Percentiles rank a stretch among this genome's conserved stretches.
Conservation (phyloP, 768 basidiomycete genomes). For the Crassisporium funariophilum region DNA sequence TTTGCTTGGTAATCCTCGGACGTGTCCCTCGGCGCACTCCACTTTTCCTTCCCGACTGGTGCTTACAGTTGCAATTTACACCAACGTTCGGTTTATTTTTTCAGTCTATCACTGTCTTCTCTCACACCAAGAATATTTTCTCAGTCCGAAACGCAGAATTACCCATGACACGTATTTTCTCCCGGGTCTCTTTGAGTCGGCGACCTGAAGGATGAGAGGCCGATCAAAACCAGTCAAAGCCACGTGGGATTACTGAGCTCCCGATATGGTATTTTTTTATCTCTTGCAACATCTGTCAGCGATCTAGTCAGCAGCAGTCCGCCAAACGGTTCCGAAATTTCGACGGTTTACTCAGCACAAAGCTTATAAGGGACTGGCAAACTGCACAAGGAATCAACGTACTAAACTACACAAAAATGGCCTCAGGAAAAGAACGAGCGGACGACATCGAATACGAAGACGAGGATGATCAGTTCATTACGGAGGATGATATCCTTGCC, state of each 20-base stretch:
- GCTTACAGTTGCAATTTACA: background rate
- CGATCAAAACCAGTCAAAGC: background rate
- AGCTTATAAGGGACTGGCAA: too few species aligned
- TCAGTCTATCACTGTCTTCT: background rate
- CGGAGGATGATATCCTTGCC: conserved; percentile 61
- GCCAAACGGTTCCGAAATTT: too few species aligned
- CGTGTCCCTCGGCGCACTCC: conserved; percentile 15
- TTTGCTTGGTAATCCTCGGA: conserved; percentile 37
- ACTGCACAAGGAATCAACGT: background rate
- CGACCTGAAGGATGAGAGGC: background rate
- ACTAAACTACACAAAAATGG: conserved; percentile 28
- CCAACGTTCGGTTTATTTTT: background rate
- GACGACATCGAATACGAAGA: conserved; percentile 46
- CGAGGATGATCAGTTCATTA: conserved; percentile 62
- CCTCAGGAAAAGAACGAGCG: conserved; percentile 33
- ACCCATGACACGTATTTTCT: background rate
- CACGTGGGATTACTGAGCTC: background rate
- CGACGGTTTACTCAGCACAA: conserved; percentile 22
- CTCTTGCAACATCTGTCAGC: conserved; percentile 13
- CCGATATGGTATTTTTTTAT: conserved; percentile 32
- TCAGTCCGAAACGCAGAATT: background rate
- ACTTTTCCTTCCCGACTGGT: conserved; percentile 2
- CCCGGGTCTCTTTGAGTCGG: background rate
- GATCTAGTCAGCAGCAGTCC: conserved; percentile 24
- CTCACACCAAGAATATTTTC: background rate